A percentile compares a stretch with the other conserved stretches of the same genome.
Evolutionary conservation across 768 basidiomycete genomes (phyloP).

Genomic region (Amanita muscaria): DNA sequence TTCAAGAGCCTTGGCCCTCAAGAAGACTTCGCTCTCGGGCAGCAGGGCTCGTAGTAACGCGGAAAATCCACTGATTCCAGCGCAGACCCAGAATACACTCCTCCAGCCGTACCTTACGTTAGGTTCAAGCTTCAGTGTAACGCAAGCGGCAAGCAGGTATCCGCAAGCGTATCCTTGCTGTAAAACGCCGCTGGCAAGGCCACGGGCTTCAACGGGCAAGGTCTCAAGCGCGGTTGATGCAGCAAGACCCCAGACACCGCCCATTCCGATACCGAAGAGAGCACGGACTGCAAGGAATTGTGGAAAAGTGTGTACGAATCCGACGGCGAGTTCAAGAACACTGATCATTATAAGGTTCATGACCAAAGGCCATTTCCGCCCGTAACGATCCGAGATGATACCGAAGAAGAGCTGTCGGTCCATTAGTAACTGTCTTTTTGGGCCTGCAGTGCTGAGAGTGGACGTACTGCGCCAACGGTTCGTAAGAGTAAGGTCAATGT

Average conservation of each 20-base stretch:
- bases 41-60: slow-evolving; percentile 55
- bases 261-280: slow-evolving; percentile 85
- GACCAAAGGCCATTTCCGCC: slow-evolving; percentile 91
- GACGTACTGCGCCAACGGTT: slow-evolving; percentile 57
- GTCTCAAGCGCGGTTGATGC: slow-evolving; percentile 82
- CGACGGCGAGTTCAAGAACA: slow-evolving; percentile 67
- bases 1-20: slow-evolving; percentile 52
- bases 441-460: slow-evolving; percentile 1
- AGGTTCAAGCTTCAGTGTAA: slow-evolving; percentile 63
- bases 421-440: background rate
- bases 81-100: slow-evolving; percentile 71
- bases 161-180: slow-evolving; percentile 89
- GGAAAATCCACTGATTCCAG: slow-evolving; percentile 62
- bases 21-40: slow-evolving; percentile 73
- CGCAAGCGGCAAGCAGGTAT: slow-evolving; percentile 72
- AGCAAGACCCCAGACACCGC: slow-evolving; percentile 83
- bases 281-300: slow-evolving; percentile 79
- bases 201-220: slow-evolving; percentile 79
- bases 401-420: slow-evolving; percentile 58
- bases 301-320: slow-evolving; percentile 68
- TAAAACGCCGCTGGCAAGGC: slow-evolving; percentile 74
- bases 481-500: slow-evolving; percentile 92
- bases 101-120: slow-evolving; percentile 51
- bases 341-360: slow-evolving; percentile 63
- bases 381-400: slow-evolving; percentile 78